phyloP scores from a whole-genome alignment of 2,329 filamentous ascomycete species.

The Phaeosphaeria sp. region DNA sequence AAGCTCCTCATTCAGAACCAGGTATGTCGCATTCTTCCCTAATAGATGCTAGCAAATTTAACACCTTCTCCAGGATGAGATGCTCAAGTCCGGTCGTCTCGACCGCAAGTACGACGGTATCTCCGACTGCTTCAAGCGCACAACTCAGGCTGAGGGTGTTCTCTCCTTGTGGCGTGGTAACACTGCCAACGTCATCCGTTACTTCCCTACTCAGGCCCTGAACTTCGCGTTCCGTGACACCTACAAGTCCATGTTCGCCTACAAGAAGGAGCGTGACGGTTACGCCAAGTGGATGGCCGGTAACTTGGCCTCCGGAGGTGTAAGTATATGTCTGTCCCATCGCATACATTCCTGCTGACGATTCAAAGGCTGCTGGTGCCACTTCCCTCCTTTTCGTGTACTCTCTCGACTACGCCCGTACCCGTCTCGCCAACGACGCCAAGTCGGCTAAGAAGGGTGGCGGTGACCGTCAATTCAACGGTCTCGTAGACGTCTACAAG shows the following conservation, averaged over 20 bases:
- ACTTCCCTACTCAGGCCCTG: constrained; percentile 99
- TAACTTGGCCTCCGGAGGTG: constrained; percentile 99
- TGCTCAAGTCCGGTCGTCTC: constrained; percentile 98
- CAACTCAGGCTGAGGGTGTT: constrained; percentile 87
- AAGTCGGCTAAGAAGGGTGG: constrained; percentile 97
- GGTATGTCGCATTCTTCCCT: constrained; percentile 66
- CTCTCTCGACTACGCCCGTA: constrained; percentile 99
- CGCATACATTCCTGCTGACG: background rate
- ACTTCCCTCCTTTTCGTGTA: constrained; percentile 99
- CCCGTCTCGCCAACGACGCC: constrained; percentile 99
- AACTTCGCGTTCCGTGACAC: constrained; percentile 99
- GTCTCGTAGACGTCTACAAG: constrained; percentile 98
- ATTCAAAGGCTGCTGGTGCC: constrained; percentile 84
- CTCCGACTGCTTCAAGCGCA: constrained; percentile 92
- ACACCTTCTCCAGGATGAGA: constrained; percentile 81
- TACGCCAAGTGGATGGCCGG: constrained; percentile 99
- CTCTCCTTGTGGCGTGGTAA: constrained; percentile 98
- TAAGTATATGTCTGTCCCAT: constrained; percentile 59
- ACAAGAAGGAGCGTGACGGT: constrained; percentile 99
- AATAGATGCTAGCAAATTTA: constrained; percentile 18
- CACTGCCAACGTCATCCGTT: constrained; percentile 99
- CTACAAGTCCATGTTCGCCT: constrained; percentile 99
- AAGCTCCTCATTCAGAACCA: constrained; percentile 99
- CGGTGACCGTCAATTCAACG: constrained; percentile 99
- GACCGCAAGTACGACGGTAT: constrained; percentile 97